A percentile compares a stretch with the other conserved stretches of the same genome.
phyloP scores from a whole-genome alignment of 768 basidiomycete genomes.

The Pholiota conissans region DNA sequence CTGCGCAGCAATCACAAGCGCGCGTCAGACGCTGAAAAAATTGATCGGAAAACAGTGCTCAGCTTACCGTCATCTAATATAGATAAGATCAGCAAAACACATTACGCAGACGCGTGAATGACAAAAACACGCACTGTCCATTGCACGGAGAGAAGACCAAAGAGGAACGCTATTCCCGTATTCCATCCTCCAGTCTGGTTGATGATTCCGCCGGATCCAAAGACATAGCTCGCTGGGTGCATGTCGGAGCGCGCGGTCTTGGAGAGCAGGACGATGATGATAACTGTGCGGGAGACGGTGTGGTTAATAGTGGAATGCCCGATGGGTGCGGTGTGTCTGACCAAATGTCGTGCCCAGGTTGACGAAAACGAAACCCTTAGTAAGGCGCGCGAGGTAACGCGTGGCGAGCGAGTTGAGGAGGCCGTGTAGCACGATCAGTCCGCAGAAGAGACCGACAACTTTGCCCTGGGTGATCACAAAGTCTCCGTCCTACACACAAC shows the following conservation, averaged over 20 bases:
- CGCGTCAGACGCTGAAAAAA: background rate
- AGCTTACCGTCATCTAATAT: constrained; percentile 55
- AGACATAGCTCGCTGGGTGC: constrained; percentile 80
- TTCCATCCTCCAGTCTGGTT: constrained; percentile 84
- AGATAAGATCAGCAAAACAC: constrained; percentile 18
- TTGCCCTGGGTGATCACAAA: constrained; percentile 69
- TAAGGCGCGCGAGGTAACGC: constrained; percentile 70
- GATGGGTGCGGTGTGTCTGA: constrained; percentile 29
- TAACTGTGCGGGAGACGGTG: constrained; percentile 47
- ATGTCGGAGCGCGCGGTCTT: constrained; percentile 73
- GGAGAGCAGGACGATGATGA: constrained; percentile 82
- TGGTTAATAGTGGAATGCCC: background rate
- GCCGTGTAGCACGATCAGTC: constrained; percentile 77
- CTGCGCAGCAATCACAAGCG: constrained; percentile 26
- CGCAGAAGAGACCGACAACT: constrained; percentile 76
- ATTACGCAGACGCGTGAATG: too few species aligned
- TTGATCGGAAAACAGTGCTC: background rate
- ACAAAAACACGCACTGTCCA: constrained; percentile 63
- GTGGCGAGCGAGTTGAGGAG: constrained; percentile 77
- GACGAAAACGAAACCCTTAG: constrained; percentile 80
- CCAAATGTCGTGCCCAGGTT: constrained; percentile 79
- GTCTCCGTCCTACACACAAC: constrained; percentile 44
- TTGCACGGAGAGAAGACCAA: constrained; percentile 84
- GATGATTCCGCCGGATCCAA: constrained; percentile 68
- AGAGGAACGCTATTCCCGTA: constrained; percentile 78